Evolutionary conservation across 257 asterid genomes (phyloP).

Genomic region (Lavandula angustifolia): DNA sequence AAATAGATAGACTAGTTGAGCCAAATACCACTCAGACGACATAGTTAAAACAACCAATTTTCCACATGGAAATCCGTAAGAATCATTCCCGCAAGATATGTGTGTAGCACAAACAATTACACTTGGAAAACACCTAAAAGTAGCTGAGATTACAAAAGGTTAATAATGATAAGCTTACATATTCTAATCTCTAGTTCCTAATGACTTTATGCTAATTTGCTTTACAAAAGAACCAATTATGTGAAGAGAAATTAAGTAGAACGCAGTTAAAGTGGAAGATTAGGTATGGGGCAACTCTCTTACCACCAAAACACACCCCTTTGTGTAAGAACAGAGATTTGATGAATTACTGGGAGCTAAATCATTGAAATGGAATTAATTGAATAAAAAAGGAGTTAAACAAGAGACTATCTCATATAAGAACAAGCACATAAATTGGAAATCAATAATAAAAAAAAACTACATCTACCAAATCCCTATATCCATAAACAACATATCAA

Average conservation of each 20-base stretch:
- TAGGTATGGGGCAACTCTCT: neutral
- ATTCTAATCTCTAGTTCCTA: no score
- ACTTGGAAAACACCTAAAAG: neutral
- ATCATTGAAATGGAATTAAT: no score
- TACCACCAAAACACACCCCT: no score
- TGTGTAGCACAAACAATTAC: neutral
- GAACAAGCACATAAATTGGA: neutral
- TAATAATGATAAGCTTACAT: neutral
- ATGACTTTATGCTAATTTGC: neutral
- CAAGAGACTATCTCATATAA: neutral
- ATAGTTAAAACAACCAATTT: neutral
- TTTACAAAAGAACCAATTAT: neutral
- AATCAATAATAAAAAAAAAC: neutral
- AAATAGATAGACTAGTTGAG: neutral
- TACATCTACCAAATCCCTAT: neutral
- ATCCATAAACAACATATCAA: neutral
- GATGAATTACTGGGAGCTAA: neutral
- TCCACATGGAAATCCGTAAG: neutral
- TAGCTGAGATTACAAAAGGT: neutral
- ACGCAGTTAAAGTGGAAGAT: neutral
- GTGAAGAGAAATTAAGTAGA: neutral
- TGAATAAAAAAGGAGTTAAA: neutral
- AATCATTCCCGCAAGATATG: neutral
- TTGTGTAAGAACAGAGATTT: neutral
- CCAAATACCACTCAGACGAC: neutral